Conservation (phyloP, 1,284 basidiomycete genomes). For the Ceratobasidium theobromae region DNA sequence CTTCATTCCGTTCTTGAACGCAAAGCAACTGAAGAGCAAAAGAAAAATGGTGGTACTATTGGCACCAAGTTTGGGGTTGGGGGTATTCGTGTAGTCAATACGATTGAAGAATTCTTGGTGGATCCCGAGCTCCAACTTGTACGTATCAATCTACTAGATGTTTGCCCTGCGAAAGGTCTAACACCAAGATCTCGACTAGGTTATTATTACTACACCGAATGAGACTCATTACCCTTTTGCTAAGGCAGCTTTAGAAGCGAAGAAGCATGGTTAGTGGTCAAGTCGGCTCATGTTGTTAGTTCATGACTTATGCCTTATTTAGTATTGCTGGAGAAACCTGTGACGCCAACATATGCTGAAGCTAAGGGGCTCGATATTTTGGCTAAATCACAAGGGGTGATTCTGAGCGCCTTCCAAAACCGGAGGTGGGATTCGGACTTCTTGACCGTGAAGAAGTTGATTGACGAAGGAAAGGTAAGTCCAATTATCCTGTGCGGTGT, state of each 20-base stretch:
- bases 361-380: conserved; percentile 67
- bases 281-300: neutral
- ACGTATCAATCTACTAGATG: neutral
- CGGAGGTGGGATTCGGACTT: conserved; percentile 83
- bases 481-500: conserved; percentile 49
- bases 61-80: conserved; percentile 34
- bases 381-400: conserved; percentile 63
- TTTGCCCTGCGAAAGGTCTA: neutral
- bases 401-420: conserved; percentile 71
- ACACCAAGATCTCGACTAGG: conserved; percentile 36
- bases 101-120: conserved; percentile 43
- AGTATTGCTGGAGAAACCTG: conserved; percentile 84
- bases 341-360: conserved; percentile 65
- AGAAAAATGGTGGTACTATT: conserved; percentile 36
- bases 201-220: conserved; percentile 76
- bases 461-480: conserved; percentile 53
- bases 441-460: conserved; percentile 66
- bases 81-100: conserved; percentile 42
- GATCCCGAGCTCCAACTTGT: conserved; percentile 45
- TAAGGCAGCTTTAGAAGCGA: conserved; percentile 43
- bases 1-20: conserved; percentile 46
- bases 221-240: conserved; percentile 69
- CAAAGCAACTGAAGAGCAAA: conserved; percentile 36
- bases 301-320: neutral
- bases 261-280: conserved; percentile 66